Conservation (phyloP, 805 yeast species). For the Priceomyces melissophilus region DNA sequence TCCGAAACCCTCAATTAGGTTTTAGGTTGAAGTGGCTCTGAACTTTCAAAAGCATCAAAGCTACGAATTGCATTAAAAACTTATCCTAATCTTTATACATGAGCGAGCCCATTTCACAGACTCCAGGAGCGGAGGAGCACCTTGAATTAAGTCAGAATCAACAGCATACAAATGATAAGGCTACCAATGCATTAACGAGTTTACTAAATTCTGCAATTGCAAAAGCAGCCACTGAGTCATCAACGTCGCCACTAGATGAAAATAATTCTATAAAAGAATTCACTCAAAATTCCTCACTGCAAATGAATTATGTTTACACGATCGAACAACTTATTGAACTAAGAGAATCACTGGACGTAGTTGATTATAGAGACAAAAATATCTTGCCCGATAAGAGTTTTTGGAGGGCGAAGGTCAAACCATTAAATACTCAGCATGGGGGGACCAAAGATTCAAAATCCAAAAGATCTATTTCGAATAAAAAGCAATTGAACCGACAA, state of each 20-base stretch:
- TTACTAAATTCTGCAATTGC: conserved; percentile 46
- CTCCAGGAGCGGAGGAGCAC: background rate
- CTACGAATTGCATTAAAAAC: no score
- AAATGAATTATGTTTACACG: conserved; percentile 17
- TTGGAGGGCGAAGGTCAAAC: conserved; percentile 40
- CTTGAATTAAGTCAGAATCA: background rate
- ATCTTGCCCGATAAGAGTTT: conserved; percentile 46
- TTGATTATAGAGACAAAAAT: conserved; percentile 23
- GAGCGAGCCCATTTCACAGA: background rate
- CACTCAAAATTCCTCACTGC: conserved; percentile 1
- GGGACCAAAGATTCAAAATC: conserved; percentile 8
- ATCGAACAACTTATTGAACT: conserved; percentile 28
- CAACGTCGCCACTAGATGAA: conserved; percentile 24
- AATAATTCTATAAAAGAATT: conserved; percentile 10
- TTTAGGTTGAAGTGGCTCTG: no score
- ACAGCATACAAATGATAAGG: background rate
- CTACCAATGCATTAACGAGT: conserved; percentile 32
- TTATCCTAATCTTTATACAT: background rate
- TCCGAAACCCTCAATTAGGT: no score
- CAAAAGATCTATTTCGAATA: conserved; percentile 14
- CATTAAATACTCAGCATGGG: conserved; percentile 6
- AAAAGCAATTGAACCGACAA: conserved; percentile 17
- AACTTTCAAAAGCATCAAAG: no score
- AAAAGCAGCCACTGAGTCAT: conserved; percentile 43
- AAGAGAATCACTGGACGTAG: conserved; percentile 33